Evolutionary conservation across 148 eudicot species (phyloP).

Genomic region (Drosera capensis): DNA sequence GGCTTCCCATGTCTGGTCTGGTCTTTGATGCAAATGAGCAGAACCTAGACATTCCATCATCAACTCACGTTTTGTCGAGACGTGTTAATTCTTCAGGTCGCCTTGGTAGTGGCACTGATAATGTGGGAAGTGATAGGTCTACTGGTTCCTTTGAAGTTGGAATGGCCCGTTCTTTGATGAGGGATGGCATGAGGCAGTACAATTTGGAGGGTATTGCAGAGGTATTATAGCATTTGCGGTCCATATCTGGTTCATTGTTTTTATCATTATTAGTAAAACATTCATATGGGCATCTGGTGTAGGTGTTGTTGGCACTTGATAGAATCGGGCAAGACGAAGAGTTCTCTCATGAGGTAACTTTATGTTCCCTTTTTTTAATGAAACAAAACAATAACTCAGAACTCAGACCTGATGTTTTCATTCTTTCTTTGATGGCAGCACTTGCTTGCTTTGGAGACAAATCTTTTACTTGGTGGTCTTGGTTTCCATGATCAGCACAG

Average conservation of each 20-base stretch:
- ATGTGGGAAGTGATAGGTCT: slow-evolving; percentile 14
- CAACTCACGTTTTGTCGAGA: slow-evolving; percentile 17
- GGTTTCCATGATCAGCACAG: slow-evolving; percentile 74
- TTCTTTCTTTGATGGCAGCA: slow-evolving; percentile 30
- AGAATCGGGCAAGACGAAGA: slow-evolving; percentile 76
- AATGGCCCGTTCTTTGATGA: slow-evolving; percentile 24
- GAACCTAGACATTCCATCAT: slow-evolving; percentile 16
- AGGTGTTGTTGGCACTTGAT: slow-evolving; percentile 71
- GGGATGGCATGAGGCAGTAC: slow-evolving; percentile 31
- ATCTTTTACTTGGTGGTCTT: slow-evolving; percentile 58
- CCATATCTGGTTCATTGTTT: background rate
- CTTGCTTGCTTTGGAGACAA: slow-evolving; percentile 64
- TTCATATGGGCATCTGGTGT: slow-evolving; percentile 2
- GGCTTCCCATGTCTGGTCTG: slow-evolving; percentile 19
- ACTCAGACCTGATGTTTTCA: background rate
- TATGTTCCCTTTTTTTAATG: background rate
- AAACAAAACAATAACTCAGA: background rate
- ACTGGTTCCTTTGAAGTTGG: slow-evolving; percentile 25
- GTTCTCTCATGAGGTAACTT: slow-evolving; percentile 62
- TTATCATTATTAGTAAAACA: background rate
- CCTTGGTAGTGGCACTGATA: slow-evolving; percentile 19
- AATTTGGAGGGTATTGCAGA: slow-evolving; percentile 67
- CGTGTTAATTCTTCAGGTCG: slow-evolving; percentile 17
- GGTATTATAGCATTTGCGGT: slow-evolving; percentile 28
- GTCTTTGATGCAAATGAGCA: slow-evolving; percentile 13